Percentiles rank a stretch among this genome's conserved stretches.
These are phyloP conservation scores for Trichoderma parareesei DNA, from an alignment of 495 filamentous ascomycete genomes.

Conservation along the genomic window DNA sequence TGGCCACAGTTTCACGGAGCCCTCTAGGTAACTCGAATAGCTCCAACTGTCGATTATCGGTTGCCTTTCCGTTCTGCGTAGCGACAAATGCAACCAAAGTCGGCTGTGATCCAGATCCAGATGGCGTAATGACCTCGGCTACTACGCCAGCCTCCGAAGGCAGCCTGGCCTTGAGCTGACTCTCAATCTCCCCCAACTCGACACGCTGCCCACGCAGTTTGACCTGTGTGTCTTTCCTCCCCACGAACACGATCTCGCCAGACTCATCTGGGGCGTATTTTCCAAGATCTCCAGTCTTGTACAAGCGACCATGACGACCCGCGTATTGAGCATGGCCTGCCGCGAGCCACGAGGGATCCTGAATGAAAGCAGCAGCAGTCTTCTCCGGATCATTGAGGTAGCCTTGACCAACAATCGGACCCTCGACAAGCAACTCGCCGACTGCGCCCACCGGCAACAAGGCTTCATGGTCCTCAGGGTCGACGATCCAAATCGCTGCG, in stretches of 20 bases:
- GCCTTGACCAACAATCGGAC: conserved; percentile 40
- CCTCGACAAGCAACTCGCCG: conserved; percentile 41
- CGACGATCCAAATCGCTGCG: conserved; percentile 20
- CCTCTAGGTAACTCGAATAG: background rate
- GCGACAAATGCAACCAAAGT: background rate
- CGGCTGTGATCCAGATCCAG: background rate
- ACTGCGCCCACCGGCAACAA: conserved; percentile 35
- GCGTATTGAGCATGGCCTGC: conserved; percentile 10
- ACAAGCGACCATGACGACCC: conserved; percentile 19
- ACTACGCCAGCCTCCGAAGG: conserved; percentile 5
- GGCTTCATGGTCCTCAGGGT: conserved; percentile 23
- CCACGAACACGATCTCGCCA: conserved; percentile 20
- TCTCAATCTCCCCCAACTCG: conserved; percentile 32
- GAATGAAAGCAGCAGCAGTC: conserved; percentile 41
- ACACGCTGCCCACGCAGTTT: conserved; percentile 32
- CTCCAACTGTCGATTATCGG: background rate
- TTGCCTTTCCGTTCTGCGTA: background rate
- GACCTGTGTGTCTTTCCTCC: conserved; percentile 23
- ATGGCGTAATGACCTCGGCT: background rate
- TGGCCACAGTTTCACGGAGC: background rate
- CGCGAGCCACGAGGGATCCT: conserved; percentile 34
- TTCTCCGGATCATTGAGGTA: conserved; percentile 47
- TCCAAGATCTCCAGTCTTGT: conserved; percentile 32
- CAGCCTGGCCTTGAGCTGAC: conserved; percentile 16
- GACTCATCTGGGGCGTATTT: conserved; percentile 45